phyloP scores from a whole-genome alignment of 495 filamentous ascomycete genomes.

The Podospora pseudoanserina region DNA sequence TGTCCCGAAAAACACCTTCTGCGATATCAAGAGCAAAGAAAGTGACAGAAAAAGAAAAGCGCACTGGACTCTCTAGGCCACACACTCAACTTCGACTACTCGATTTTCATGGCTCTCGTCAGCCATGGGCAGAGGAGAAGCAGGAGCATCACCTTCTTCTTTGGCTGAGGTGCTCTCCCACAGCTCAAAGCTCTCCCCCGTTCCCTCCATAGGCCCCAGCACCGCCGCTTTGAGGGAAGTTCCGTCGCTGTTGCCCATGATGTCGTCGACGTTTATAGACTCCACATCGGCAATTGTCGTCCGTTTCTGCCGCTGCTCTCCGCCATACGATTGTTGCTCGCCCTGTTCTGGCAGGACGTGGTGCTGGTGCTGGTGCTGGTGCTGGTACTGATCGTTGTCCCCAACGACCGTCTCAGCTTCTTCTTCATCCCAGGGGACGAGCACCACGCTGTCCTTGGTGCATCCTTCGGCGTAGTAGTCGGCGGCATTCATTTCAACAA shows the following conservation, averaged over 20 bases:
- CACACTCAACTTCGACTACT: not conserved
- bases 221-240: conserved; percentile 40
- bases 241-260: conserved; percentile 44
- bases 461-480: conserved; percentile 72
- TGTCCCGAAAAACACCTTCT: not conserved
- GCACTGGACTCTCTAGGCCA: not conserved
- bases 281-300: conserved; percentile 24
- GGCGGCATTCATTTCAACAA: conserved; percentile 65
- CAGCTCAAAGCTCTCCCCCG: conserved; percentile 55
- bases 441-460: conserved; percentile 56
- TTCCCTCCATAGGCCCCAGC: conserved; percentile 50
- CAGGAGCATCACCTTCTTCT: conserved; percentile 39
- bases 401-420: conserved; percentile 26
- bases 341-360: not conserved
- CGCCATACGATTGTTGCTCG: not conserved
- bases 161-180: conserved; percentile 63
- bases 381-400: conserved; percentile 19
- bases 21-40: not conserved
- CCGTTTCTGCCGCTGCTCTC: not conserved
- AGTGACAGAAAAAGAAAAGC: not conserved
- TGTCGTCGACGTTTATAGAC: conserved; percentile 38
- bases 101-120: not conserved
- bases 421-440: conserved; percentile 58
- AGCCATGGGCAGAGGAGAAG: conserved; percentile 20
- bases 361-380: conserved; percentile 3